Percentiles rank a stretch among this genome's conserved stretches.
These are phyloP conservation scores for Pythium guiyangense DNA, from an alignment of 352 stramenopile genomes.

Conservation along the genomic window DNA sequence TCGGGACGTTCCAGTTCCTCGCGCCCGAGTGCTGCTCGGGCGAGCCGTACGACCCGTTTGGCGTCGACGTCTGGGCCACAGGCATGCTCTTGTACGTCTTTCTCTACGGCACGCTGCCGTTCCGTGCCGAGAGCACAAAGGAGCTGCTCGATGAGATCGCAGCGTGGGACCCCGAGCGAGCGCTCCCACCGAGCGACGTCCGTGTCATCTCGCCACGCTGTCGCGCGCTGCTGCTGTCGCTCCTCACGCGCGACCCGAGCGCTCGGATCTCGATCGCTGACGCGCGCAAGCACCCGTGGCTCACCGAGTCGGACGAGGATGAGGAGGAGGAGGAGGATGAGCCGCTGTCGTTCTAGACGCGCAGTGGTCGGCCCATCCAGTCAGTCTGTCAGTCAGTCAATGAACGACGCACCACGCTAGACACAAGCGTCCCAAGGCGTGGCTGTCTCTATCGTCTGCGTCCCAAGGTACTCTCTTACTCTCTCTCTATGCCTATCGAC, in stretches of 20 bases:
- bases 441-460: not conserved
- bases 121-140: constrained; percentile 60
- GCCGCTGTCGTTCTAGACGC: constrained; percentile 58
- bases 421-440: no score
- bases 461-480: not conserved
- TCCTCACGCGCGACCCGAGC: constrained; percentile 46
- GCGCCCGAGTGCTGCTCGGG: constrained; percentile 85
- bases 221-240: constrained; percentile 38
- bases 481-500: not conserved
- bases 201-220: constrained; percentile 23
- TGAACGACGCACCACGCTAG: no score
- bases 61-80: constrained; percentile 83
- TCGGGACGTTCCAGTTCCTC: constrained; percentile 89
- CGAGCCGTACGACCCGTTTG: constrained; percentile 78
- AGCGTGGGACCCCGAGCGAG: constrained; percentile 27
- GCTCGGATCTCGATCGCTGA: constrained; percentile 51
- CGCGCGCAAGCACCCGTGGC: constrained; percentile 59
- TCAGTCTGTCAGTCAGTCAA: no score
- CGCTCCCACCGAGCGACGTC: constrained; percentile 20
- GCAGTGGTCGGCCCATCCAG: not conserved
- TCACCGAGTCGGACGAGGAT: constrained; percentile 15
- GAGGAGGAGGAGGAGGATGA: constrained; percentile 46
- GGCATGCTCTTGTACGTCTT: constrained; percentile 86
- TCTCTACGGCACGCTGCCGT: constrained; percentile 77
- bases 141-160: constrained; percentile 81